Evolutionary conservation across 1,284 basidiomycete species (phyloP).

Genomic region (Blastosporella zonata): DNA sequence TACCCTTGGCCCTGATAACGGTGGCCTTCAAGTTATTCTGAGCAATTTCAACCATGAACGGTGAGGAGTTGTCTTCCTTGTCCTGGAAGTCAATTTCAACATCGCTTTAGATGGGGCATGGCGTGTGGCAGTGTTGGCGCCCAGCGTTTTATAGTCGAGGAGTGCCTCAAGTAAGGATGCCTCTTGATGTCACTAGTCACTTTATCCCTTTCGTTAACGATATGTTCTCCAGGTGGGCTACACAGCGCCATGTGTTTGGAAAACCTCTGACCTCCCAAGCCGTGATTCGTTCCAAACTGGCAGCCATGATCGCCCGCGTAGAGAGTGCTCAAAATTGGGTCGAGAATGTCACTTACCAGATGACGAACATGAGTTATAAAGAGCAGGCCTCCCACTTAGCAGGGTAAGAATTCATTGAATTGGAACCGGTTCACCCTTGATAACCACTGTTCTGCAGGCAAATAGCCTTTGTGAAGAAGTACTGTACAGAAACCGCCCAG

Average conservation of each 20-base stretch:
- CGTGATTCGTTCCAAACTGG: conserved; percentile 76
- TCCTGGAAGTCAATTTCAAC: background rate
- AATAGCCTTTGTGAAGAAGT: conserved; percentile 69
- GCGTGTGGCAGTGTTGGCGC: conserved; percentile 44
- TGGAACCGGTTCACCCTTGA: background rate
- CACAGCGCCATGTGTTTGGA: conserved; percentile 72
- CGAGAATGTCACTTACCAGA: conserved; percentile 78
- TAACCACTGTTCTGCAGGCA: conserved; percentile 34
- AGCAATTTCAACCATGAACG: conserved; percentile 36
- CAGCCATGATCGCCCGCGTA: conserved; percentile 72
- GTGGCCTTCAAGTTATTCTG: conserved; percentile 76
- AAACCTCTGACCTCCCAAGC: conserved; percentile 77
- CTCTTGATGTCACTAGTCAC: conserved; percentile 38
- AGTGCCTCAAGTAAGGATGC: conserved; percentile 56
- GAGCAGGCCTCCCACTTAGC: conserved; percentile 41
- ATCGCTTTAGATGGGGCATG: conserved; percentile 34
- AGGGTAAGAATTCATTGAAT: conserved; percentile 33
- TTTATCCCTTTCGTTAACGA: too few relatives aligned
- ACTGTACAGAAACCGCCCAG: conserved; percentile 52
- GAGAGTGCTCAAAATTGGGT: conserved; percentile 78
- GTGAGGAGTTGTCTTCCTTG: conserved; percentile 11
- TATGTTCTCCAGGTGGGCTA: conserved; percentile 50
- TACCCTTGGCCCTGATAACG: conserved; percentile 78
- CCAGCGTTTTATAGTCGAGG: conserved; percentile 57
- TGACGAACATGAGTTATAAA: conserved; percentile 63